Evolutionary conservation across 768 basidiomycete species (phyloP).

Genomic region (Tulasnella sp.): DNA sequence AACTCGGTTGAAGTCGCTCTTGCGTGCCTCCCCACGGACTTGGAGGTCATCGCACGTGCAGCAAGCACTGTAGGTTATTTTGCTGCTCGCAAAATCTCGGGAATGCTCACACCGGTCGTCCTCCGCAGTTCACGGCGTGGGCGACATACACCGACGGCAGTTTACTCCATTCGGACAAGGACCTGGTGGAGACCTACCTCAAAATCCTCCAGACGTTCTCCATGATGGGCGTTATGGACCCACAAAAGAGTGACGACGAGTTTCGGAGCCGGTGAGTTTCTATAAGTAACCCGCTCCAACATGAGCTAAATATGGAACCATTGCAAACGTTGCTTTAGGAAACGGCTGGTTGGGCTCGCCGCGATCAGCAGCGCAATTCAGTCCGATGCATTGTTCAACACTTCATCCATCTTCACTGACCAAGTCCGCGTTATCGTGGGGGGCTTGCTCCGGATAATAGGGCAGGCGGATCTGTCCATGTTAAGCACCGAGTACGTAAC

Average conservation of each 20-base stretch:
- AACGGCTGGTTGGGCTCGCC: constrained; percentile 77
- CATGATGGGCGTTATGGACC: constrained; percentile 45
- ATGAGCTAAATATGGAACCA: background rate
- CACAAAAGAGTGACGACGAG: constrained; percentile 54
- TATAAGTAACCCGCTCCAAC: background rate
- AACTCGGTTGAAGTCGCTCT: constrained; percentile 52
- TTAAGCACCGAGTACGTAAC: constrained; percentile 62
- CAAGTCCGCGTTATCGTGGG: constrained; percentile 66
- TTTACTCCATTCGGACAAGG: constrained; percentile 67
- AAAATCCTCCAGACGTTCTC: constrained; percentile 59
- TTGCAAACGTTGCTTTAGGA: constrained; percentile 38
- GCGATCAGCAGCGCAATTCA: constrained; percentile 71
- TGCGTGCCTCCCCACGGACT: constrained; percentile 41
- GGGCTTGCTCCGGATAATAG: constrained; percentile 60
- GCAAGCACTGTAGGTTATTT: constrained; percentile 63
- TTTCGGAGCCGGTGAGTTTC: constrained; percentile 55
- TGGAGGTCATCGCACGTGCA: constrained; percentile 68
- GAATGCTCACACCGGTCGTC: background rate
- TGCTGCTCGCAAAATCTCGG: constrained; percentile 3
- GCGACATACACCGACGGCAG: constrained; percentile 85
- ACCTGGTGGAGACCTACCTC: constrained; percentile 62
- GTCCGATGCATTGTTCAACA: constrained; percentile 75
- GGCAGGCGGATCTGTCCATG: constrained; percentile 49
- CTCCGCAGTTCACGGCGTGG: constrained; percentile 76
- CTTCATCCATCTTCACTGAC: constrained; percentile 57